A percentile compares a stretch with the other conserved stretches of the same genome.
These are phyloP conservation scores for Fusarium armeniacum DNA, from an alignment of 2,329 filamentous ascomycete genomes.

Conservation along the genomic window DNA sequence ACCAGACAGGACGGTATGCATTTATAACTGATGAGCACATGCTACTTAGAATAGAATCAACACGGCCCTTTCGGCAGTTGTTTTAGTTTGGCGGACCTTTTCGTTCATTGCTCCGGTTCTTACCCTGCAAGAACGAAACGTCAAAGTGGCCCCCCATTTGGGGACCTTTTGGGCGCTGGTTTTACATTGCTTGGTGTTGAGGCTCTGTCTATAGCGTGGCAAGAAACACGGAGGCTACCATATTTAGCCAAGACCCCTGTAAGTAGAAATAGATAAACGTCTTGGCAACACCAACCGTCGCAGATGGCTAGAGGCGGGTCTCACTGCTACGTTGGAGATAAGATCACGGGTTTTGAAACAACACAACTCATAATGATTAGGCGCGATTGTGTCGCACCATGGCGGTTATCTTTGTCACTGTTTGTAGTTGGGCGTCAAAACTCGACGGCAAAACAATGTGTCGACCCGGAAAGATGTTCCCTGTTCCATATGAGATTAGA, in stretches of 20 bases:
- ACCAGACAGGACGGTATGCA: background rate
- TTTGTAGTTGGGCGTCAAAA: background rate
- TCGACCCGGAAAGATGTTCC: background rate
- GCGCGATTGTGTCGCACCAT: background rate
- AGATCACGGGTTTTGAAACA: background rate
- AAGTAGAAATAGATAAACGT: constrained; percentile 1
- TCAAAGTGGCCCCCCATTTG: background rate
- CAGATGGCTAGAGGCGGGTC: background rate
- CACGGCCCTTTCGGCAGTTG: background rate
- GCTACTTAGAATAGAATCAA: background rate
- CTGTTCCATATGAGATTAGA: background rate
- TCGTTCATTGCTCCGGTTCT: background rate
- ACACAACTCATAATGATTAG: background rate
- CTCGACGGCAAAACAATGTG: background rate
- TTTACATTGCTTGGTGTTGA: background rate
- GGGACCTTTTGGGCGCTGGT: background rate
- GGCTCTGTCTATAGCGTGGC: constrained; percentile 1
- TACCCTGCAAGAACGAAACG: constrained; percentile 1
- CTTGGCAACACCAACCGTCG: constrained; percentile 3
- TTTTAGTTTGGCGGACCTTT: constrained; percentile 3
- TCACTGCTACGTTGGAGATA: constrained; percentile 1
- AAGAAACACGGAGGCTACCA: constrained; percentile 6
- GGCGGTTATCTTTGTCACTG: background rate
- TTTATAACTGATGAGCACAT: background rate
- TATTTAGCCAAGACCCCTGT: background rate